A percentile compares a stretch with the other conserved stretches of the same genome.
These are phyloP conservation scores for Aureobasidium namibiae DNA, from an alignment of 2,329 filamentous ascomycete genomes.

Conservation along the genomic window DNA sequence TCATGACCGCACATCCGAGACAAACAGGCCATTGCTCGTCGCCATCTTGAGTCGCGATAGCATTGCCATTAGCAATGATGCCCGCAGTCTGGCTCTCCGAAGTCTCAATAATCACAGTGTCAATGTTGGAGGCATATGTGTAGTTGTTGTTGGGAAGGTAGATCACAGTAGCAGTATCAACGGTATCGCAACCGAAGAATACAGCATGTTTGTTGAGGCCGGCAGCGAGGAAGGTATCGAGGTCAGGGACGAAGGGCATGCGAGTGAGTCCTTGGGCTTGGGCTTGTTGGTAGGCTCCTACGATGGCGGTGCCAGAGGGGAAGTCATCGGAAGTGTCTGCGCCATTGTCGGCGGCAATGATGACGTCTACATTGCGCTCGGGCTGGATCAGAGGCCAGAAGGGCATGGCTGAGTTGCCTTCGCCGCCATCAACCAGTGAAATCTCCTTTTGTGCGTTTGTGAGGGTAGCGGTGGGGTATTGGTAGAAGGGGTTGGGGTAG, in stretches of 20 bases:
- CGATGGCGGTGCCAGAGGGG: slow-evolving; percentile 54
- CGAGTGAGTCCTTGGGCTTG: slow-evolving; percentile 42
- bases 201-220: slow-evolving; percentile 52
- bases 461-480: slow-evolving; percentile 38
- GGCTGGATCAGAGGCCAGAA: slow-evolving; percentile 45
- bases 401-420: slow-evolving; percentile 44
- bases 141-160: slow-evolving; percentile 39
- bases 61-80: slow-evolving; percentile 34
- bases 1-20: slow-evolving; percentile 36
- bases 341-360: slow-evolving; percentile 57
- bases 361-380: slow-evolving; percentile 49
- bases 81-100: slow-evolving; percentile 26
- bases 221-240: slow-evolving; percentile 48
- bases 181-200: slow-evolving; percentile 54
- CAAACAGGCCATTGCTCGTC: slow-evolving; percentile 31
- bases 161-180: slow-evolving; percentile 27
- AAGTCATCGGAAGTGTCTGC: slow-evolving; percentile 52
- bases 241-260: slow-evolving; percentile 52
- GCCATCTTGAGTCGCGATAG: slow-evolving; percentile 31
- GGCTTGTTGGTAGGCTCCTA: slow-evolving; percentile 50
- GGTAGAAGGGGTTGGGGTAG: slow-evolving; percentile 56
- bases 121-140: slow-evolving; percentile 26
- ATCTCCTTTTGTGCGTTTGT: slow-evolving; percentile 32
- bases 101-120: slow-evolving; percentile 31
- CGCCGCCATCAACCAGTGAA: slow-evolving; percentile 44